A percentile compares a stretch with the other conserved stretches of the same genome.
Evolutionary conservation across 768 basidiomycete species (phyloP).

Genomic region (Hygrophorus pudorinus): DNA sequence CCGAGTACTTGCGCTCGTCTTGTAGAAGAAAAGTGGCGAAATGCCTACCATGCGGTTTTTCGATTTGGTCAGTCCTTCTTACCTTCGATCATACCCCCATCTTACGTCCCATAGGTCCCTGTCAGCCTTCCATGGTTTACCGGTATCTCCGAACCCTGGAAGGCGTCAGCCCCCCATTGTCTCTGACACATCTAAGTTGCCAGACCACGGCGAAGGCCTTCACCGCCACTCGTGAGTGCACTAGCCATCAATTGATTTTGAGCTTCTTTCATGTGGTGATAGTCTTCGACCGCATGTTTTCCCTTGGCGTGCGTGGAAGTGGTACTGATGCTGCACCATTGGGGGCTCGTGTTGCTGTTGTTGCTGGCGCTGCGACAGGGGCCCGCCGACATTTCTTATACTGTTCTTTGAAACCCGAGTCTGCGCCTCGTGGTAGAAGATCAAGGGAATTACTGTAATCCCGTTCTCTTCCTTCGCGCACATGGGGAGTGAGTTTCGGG

Average conservation of each 20-base stretch:
- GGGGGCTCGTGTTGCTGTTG: conserved; percentile 53
- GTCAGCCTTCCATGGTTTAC: conserved; percentile 87
- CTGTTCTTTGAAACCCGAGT: conserved; percentile 63
- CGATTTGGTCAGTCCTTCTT: conserved; percentile 54
- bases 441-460: conserved; percentile 5
- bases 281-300: conserved; percentile 91
- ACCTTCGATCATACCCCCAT: not conserved
- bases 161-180: conserved; percentile 80
- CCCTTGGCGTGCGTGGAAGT: conserved; percentile 69
- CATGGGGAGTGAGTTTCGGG: too few species aligned
- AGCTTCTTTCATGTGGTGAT: conserved; percentile 5
- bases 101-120: conserved; percentile 43
- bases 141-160: conserved; percentile 87
- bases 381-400: conserved; percentile 81
- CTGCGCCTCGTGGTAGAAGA: conserved; percentile 26
- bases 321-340: conserved; percentile 57
- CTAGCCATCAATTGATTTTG: not conserved
- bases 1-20: conserved; percentile 65
- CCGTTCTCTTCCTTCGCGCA: not conserved
- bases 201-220: conserved; percentile 87
- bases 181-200: conserved; percentile 79
- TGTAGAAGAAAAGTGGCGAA: conserved; percentile 89
- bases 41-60: conserved; percentile 79
- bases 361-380: conserved; percentile 56
- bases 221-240: conserved; percentile 63